phyloP scores from a whole-genome alignment of 352 stramenopile genomes.

The Halophytophthora batemanensis region DNA sequence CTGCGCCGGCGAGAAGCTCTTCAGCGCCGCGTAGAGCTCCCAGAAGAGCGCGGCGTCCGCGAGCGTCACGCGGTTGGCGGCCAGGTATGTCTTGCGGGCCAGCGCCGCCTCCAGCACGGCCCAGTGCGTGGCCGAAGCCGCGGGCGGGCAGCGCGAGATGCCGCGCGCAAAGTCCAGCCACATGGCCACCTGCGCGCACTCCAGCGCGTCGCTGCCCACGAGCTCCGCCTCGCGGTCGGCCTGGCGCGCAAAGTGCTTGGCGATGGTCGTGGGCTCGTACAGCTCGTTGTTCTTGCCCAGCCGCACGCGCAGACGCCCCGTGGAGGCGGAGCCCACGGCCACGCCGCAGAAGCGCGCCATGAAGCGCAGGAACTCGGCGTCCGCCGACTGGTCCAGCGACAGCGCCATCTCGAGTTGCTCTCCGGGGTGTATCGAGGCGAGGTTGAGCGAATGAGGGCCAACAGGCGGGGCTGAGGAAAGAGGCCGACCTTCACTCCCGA shows the following conservation, averaged over 20 bases:
- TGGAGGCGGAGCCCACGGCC: constrained; percentile 64
- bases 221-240: constrained; percentile 75
- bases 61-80: constrained; percentile 67
- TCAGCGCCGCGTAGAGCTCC: constrained; percentile 41
- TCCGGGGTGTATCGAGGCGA: too few relatives aligned
- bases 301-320: constrained; percentile 69
- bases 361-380: constrained; percentile 79
- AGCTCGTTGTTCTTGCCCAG: constrained; percentile 70
- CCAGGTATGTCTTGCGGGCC: constrained; percentile 62
- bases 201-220: constrained; percentile 49
- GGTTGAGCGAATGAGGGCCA: neutral
- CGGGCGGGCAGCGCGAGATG: constrained; percentile 36
- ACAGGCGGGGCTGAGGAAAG: too few relatives aligned
- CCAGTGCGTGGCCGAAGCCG: constrained; percentile 47
- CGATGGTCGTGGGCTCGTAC: constrained; percentile 71
- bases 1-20: constrained; percentile 33
- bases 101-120: constrained; percentile 58
- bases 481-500: constrained; percentile 1
- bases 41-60: constrained; percentile 80
- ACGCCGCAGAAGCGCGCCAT: constrained; percentile 79
- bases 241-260: constrained; percentile 70
- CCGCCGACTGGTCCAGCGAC: constrained; percentile 71
- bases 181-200: constrained; percentile 74
- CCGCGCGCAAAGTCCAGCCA: constrained; percentile 68
- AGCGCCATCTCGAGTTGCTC: too few relatives aligned